Percentiles rank a stretch among this genome's conserved stretches.
phyloP scores from a whole-genome alignment of 345 rosid genomes.

The Carallia brachiata region DNA sequence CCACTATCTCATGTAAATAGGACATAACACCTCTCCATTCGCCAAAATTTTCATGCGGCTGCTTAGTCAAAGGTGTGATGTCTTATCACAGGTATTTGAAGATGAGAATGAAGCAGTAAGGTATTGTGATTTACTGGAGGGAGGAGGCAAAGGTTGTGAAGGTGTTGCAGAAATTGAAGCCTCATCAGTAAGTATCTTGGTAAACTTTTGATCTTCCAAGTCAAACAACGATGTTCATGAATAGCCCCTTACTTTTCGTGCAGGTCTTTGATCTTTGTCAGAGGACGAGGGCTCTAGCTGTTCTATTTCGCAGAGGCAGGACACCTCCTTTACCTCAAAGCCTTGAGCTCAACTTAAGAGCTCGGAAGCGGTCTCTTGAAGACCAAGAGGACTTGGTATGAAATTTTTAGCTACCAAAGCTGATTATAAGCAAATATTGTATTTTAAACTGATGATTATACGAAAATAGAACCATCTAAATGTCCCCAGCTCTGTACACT shows the following conservation, averaged over 20 bases:
- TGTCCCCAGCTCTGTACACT: neutral
- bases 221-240: neutral
- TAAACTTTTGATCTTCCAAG: neutral
- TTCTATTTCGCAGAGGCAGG: conserved; percentile 78
- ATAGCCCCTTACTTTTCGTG: conserved; percentile 8
- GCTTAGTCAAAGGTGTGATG: neutral
- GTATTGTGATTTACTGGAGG: conserved; percentile 87
- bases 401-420: neutral
- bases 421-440: conserved; percentile 1
- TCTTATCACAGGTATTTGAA: conserved; percentile 68
- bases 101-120: conserved; percentile 83
- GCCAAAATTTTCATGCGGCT: neutral
- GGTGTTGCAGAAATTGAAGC: conserved; percentile 96
- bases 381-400: conserved; percentile 49
- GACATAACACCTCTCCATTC: too few relatives aligned
- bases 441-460: neutral
- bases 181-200: conserved; percentile 64
- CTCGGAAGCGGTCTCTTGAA: conserved; percentile 89
- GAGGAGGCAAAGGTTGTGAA: conserved; percentile 95
- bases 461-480: neutral
- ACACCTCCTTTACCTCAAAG: conserved; percentile 85
- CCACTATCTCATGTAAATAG: too few relatives aligned
- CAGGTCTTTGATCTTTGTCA: conserved; percentile 92
- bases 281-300: conserved; percentile 78
- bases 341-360: conserved; percentile 77